Evolutionary conservation across 208 protist genomes (phyloP).

Genomic region (Leishmania turanica): DNA sequence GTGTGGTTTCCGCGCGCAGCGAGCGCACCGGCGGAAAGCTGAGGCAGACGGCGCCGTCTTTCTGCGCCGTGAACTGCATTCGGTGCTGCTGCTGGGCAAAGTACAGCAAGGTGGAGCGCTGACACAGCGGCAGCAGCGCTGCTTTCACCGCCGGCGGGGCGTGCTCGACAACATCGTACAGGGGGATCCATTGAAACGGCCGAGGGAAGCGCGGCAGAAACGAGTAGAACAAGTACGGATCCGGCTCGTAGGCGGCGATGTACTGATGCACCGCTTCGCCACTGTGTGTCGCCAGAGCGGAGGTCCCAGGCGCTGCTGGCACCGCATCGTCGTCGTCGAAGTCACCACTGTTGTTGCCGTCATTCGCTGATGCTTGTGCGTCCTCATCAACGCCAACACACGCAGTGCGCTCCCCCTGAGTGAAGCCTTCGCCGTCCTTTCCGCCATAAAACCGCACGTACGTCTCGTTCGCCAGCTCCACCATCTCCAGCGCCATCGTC

Average conservation of each 20-base stretch:
- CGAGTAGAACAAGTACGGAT: slow-evolving; percentile 40
- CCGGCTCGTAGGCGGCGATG: slow-evolving; percentile 39
- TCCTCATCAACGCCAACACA: background rate
- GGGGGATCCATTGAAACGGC: slow-evolving; percentile 37
- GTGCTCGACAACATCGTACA: slow-evolving; percentile 34
- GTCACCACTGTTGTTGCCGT: background rate
- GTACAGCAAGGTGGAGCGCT: slow-evolving; percentile 50
- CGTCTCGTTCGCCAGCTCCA: slow-evolving; percentile 4
- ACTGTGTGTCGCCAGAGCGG: background rate
- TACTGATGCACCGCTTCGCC: slow-evolving; percentile 17
- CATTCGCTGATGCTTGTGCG: background rate
- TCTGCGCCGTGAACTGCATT: slow-evolving; percentile 50
- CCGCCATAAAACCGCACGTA: slow-evolving; percentile 57
- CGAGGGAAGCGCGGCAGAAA: slow-evolving; percentile 21
- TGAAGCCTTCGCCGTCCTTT: slow-evolving; percentile 18
- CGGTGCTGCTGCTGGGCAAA: slow-evolving; percentile 72
- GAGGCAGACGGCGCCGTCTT: slow-evolving; percentile 35
- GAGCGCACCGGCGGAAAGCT: slow-evolving; percentile 6
- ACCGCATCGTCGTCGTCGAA: background rate
- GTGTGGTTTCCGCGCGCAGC: slow-evolving; percentile 23
- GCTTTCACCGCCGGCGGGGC: slow-evolving; percentile 28
- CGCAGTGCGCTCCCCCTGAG: background rate
- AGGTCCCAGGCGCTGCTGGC: background rate
- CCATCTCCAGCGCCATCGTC: slow-evolving; percentile 28
- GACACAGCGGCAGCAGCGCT: slow-evolving; percentile 30